phyloP scores from a whole-genome alignment of 306 rosid species.

The Morella rubra region DNA sequence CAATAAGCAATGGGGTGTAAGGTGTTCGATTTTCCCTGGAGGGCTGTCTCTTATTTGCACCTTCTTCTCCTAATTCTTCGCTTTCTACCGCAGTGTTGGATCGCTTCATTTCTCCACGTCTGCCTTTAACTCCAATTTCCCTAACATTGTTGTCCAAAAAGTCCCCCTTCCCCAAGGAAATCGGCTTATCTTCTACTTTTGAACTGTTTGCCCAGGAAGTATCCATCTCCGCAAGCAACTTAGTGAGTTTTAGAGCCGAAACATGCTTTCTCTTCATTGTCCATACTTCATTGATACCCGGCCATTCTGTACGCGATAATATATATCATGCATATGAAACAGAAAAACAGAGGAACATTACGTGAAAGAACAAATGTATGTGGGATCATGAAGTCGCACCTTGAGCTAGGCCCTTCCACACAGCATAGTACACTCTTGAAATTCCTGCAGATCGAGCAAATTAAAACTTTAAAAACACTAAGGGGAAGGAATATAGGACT shows the following conservation, averaged over 20 bases:
- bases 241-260: not conserved
- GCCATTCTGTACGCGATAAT: not conserved
- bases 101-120: not conserved
- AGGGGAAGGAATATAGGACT: too few relatives aligned
- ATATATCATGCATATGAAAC: not conserved
- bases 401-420: not conserved
- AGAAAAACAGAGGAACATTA: not conserved
- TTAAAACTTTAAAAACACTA: too few relatives aligned
- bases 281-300: not conserved
- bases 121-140: too few relatives aligned
- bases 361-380: too few relatives aligned
- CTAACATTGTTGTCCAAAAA: not conserved
- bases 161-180: not conserved
- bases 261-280: not conserved
- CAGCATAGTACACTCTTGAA: not conserved
- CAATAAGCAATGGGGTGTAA: slow-evolving; percentile 17
- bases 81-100: too few relatives aligned
- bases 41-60: too few relatives aligned
- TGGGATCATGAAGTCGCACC: not conserved
- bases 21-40: not conserved
- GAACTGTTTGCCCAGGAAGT: not conserved
- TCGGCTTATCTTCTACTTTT: not conserved
- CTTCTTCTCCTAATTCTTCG: too few relatives aligned
- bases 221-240: not conserved
- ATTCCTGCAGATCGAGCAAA: slow-evolving; percentile 2